These are phyloP conservation scores for Aspergillus pseudotamarii DNA, from an alignment of 2,329 filamentous ascomycete genomes.

Conservation along the genomic window DNA sequence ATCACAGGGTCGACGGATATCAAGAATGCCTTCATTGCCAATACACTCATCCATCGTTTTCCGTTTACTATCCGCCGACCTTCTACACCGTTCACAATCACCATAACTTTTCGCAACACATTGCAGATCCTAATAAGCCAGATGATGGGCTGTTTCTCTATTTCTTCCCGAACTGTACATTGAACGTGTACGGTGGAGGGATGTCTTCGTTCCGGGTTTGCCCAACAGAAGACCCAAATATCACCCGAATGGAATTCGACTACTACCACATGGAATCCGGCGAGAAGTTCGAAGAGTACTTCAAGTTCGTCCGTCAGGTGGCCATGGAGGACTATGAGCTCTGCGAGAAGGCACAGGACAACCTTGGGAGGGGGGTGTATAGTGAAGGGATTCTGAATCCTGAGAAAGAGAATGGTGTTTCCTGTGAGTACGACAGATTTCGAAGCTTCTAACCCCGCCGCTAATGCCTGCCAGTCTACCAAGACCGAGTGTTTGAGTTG, in stretches of 20 bases:
- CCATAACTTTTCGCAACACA: slow-evolving; percentile 58
- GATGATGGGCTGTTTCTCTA: slow-evolving; percentile 60
- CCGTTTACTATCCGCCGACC: slow-evolving; percentile 57
- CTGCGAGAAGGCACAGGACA: slow-evolving; percentile 59
- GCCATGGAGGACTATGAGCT: slow-evolving; percentile 60
- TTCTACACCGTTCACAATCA: slow-evolving; percentile 60
- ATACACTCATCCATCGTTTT: slow-evolving; percentile 61
- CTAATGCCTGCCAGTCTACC: slow-evolving; percentile 42
- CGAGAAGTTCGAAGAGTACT: slow-evolving; percentile 61
- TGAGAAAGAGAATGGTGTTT: slow-evolving; percentile 58
- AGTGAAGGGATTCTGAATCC: slow-evolving; percentile 59
- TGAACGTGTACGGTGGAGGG: slow-evolving; percentile 61
- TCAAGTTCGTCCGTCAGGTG: slow-evolving; percentile 59
- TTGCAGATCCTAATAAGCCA: slow-evolving; percentile 56
- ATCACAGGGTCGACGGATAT: slow-evolving; percentile 56
- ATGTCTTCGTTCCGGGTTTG: slow-evolving; percentile 61
- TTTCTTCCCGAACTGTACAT: slow-evolving; percentile 60
- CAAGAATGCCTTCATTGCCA: slow-evolving; percentile 63
- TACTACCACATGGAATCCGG: slow-evolving; percentile 57
- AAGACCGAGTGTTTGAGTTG: slow-evolving; percentile 50
- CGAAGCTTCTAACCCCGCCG: neutral
- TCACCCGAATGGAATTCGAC: slow-evolving; percentile 61
- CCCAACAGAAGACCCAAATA: slow-evolving; percentile 52
- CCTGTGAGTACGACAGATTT: slow-evolving; percentile 40
- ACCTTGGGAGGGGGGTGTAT: slow-evolving; percentile 58